Evolutionary conservation across 1,139 yeast species (phyloP).

Genomic region (Kodamaea sp.): DNA sequence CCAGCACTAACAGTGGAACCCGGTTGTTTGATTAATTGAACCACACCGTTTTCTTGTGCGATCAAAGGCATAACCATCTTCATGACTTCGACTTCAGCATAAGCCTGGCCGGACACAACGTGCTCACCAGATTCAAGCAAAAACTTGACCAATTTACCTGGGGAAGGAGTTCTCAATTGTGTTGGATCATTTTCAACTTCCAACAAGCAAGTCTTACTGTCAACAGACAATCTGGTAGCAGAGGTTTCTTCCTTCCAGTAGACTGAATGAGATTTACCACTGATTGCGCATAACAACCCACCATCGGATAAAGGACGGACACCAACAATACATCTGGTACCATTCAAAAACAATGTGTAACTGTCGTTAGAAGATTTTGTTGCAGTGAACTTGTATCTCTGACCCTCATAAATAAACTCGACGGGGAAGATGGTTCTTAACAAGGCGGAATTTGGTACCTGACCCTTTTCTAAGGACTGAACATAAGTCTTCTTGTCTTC

Average conservation of each 20-base stretch:
- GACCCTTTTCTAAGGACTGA: constrained; percentile 85
- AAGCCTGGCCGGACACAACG: constrained; percentile 86
- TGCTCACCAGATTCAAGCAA: constrained; percentile 96
- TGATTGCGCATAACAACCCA: constrained; percentile 83
- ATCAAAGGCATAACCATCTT: constrained; percentile 95
- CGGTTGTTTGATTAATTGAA: constrained; percentile 95
- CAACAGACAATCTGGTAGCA: constrained; percentile 94
- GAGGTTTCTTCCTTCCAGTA: constrained; percentile 98
- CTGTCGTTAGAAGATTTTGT: constrained; percentile 86
- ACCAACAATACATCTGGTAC: constrained; percentile 85
- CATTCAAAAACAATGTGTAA: constrained; percentile 89
- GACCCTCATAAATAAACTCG: constrained; percentile 93
- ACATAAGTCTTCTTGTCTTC: constrained; percentile 70
- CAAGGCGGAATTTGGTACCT: constrained; percentile 79
- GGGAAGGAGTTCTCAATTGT: constrained; percentile 96
- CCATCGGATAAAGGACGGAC: constrained; percentile 90
- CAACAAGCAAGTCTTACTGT: constrained; percentile 88
- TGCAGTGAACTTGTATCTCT: constrained; percentile 90
- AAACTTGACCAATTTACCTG: constrained; percentile 94
- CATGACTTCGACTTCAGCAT: constrained; percentile 99
- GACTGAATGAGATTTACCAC: constrained; percentile 91
- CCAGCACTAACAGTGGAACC: constrained; percentile 96
- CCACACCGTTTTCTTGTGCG: constrained; percentile 90
- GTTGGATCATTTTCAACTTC: constrained; percentile 98
- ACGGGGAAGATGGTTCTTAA: constrained; percentile 87